These are phyloP conservation scores for Oxyria digyna DNA, from an alignment of 148 eudicot genomes.

Conservation along the genomic window DNA sequence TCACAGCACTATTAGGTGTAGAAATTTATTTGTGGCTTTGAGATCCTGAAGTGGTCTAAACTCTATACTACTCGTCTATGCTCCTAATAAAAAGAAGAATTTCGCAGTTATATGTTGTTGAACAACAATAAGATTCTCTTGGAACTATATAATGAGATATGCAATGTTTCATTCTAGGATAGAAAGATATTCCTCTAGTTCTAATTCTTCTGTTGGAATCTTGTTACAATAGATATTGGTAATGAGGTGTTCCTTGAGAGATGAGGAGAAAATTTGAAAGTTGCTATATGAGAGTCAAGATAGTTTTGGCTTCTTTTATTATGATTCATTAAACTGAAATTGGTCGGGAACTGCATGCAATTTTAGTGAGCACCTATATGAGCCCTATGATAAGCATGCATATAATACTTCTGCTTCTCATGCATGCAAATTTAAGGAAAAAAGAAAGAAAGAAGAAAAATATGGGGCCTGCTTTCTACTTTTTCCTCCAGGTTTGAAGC, in stretches of 20 bases:
- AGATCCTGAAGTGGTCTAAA: not conserved
- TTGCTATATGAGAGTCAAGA: not conserved
- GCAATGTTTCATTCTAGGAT: not conserved
- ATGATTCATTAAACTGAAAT: not conserved
- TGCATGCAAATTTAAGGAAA: not conserved
- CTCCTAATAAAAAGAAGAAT: not conserved
- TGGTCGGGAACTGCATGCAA: conserved; percentile 1
- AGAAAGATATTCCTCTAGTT: not conserved
- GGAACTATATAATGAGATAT: not conserved
- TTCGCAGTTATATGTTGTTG: not conserved
- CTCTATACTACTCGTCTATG: not conserved
- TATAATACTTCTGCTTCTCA: not conserved
- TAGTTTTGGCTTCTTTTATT: not conserved
- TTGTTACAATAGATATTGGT: not conserved
- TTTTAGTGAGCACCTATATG: not conserved
- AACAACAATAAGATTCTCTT: not conserved
- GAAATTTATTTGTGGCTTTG: not conserved
- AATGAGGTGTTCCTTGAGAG: not conserved
- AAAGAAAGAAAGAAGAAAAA: not conserved
- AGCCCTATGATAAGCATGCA: conserved; percentile 2
- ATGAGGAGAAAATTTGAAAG: not conserved
- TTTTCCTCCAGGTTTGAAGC: not conserved
- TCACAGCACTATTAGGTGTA: not conserved
- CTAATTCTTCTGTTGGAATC: not conserved
- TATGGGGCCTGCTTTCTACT: not conserved